Conservation (phyloP, 129 eudicot species). For the Lactuca saligna region DNA sequence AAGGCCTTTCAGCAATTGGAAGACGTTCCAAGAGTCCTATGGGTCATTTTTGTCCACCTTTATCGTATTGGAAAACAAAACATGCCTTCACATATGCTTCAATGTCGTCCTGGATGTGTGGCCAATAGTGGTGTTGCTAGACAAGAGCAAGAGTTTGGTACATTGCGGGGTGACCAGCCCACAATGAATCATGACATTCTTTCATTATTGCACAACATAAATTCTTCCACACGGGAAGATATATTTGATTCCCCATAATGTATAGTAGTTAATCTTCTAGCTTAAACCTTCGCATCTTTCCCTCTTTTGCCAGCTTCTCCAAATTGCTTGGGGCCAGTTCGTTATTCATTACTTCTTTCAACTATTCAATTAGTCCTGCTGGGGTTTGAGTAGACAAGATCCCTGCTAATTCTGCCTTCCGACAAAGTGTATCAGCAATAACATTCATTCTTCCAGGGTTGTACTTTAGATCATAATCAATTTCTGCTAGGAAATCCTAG, state of each 20-base stretch:
- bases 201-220: neutral
- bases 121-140: neutral
- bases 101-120: neutral
- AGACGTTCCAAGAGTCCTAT: neutral
- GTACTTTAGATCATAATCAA: slow-evolving; percentile 19
- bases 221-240: neutral
- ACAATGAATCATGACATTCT: slow-evolving; percentile 1
- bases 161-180: neutral
- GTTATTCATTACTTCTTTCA: neutral
- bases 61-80: neutral
- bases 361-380: neutral
- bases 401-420: neutral
- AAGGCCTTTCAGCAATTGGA: neutral
- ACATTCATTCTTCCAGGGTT: slow-evolving; percentile 6
- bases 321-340: no score
- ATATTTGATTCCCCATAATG: neutral
- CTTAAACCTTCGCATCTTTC: no score
- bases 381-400: neutral
- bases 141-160: neutral
- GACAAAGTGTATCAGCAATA: slow-evolving; percentile 17
- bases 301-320: no score
- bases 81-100: neutral
- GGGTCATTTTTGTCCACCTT: neutral
- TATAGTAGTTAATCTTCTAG: neutral
- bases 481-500: neutral